phyloP scores from a whole-genome alignment of 352 stramenopile species.

The Phytophthora sojae region DNA sequence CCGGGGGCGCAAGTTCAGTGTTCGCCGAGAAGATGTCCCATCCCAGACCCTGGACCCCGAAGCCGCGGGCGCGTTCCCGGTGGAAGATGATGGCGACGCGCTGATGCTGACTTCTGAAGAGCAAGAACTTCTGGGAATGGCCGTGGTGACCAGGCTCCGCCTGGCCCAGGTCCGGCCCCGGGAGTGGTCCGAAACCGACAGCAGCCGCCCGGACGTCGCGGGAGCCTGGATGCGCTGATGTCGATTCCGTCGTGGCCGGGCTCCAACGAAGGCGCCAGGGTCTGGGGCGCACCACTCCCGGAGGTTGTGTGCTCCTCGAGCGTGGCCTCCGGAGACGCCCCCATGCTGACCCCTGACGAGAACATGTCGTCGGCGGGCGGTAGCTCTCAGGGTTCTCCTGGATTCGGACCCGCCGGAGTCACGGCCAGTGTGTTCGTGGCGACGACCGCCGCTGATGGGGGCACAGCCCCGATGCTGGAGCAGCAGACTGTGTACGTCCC shows the following conservation, averaged over 20 bases:
- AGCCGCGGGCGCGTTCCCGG: background rate
- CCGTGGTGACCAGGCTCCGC: background rate
- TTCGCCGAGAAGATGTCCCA: background rate
- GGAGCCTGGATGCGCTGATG: background rate
- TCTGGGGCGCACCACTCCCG: background rate
- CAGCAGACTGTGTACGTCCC: background rate
- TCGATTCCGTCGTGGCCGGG: background rate
- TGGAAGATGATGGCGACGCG: background rate
- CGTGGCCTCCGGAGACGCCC: background rate
- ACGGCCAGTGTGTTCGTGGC: background rate
- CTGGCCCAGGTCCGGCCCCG: background rate
- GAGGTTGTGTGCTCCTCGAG: background rate
- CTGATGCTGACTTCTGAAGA: background rate
- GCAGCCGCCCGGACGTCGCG: background rate
- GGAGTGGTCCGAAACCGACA: constrained; percentile 3
- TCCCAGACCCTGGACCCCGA: constrained; percentile 1
- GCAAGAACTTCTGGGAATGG: background rate
- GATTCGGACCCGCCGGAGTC: background rate
- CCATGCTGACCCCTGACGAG: constrained; percentile 8
- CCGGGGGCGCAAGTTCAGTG: background rate
- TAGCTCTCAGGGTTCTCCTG: background rate
- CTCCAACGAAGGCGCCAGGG: background rate
- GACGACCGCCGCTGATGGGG: background rate
- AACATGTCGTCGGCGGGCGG: constrained; percentile 5
- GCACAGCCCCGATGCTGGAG: background rate